A percentile compares a stretch with the other conserved stretches of the same genome.
Evolutionary conservation across 768 basidiomycete species (phyloP).

Genomic region (Phanerochaete sordida): DNA sequence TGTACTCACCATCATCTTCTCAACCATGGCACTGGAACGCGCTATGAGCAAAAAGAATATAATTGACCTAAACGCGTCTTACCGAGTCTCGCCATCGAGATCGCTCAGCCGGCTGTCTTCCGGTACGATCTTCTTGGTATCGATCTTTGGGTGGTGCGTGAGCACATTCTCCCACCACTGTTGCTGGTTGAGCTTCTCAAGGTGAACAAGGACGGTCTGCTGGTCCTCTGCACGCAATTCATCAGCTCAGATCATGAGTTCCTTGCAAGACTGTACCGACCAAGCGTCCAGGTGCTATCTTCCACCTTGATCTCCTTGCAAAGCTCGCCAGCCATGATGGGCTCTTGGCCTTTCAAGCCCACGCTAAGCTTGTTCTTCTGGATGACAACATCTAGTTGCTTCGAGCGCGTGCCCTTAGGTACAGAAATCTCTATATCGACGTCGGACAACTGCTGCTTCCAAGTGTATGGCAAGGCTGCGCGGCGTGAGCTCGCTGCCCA

Average conservation of each 20-base stretch:
- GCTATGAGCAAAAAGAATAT: background rate
- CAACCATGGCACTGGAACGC: constrained; percentile 82
- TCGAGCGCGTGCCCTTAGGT: constrained; percentile 81
- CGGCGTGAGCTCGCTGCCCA: constrained; percentile 10
- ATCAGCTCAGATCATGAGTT: background rate
- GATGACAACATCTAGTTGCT: constrained; percentile 68
- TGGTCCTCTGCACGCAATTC: constrained; percentile 63
- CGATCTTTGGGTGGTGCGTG: constrained; percentile 93
- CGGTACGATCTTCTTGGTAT: constrained; percentile 93
- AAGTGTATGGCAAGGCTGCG: constrained; percentile 82
- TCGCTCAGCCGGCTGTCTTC: constrained; percentile 95
- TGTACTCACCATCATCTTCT: constrained; percentile 97
- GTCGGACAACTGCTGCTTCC: constrained; percentile 88
- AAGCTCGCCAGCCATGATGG: constrained; percentile 85
- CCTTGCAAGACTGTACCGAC: constrained; percentile 42
- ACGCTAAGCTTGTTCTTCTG: constrained; percentile 82
- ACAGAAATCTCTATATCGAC: constrained; percentile 82
- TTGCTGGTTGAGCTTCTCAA: constrained; percentile 84
- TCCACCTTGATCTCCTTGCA: constrained; percentile 94
- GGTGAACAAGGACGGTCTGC: constrained; percentile 64
- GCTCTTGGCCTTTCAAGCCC: constrained; percentile 80
- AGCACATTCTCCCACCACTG: constrained; percentile 99
- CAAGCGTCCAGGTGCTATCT: constrained; percentile 95
- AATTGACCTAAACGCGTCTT: no score
- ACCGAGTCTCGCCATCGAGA: constrained; percentile 93